Evolutionary conservation across 805 yeast genomes (phyloP).

Genomic region (Wickerhamiella domercqiae): DNA sequence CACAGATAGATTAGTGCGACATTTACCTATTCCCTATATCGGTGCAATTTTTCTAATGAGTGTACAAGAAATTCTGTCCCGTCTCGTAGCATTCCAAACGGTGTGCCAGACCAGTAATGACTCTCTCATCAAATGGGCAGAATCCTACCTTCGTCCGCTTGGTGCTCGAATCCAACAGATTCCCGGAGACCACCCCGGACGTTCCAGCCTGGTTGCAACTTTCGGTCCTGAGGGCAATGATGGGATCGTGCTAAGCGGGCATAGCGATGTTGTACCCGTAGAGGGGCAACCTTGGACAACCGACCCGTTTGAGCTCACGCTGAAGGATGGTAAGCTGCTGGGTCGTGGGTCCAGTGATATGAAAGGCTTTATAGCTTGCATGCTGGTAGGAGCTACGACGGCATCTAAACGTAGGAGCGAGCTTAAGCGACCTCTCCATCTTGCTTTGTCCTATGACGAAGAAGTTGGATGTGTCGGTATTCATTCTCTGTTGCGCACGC

Average conservation of each 20-base stretch:
- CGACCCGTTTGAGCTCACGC: constrained; percentile 9
- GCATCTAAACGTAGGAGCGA: constrained; percentile 4
- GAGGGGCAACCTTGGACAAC: constrained; percentile 14
- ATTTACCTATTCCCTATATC: too few species aligned
- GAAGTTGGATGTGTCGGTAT: constrained; percentile 15
- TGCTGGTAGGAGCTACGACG: constrained; percentile 9
- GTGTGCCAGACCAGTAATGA: constrained; percentile 10
- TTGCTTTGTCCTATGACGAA: constrained; percentile 13
- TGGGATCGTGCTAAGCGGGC: constrained; percentile 11
- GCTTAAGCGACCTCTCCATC: constrained; percentile 9
- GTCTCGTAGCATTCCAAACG: constrained; percentile 9
- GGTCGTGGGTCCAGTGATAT: constrained; percentile 15
- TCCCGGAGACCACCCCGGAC: constrained; percentile 7
- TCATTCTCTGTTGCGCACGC: constrained; percentile 9
- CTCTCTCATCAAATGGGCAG: constrained; percentile 9
- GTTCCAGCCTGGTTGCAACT: constrained; percentile 9
- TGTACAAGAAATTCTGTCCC: constrained; percentile 3
- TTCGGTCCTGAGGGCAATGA: constrained; percentile 10
- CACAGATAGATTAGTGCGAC: too few species aligned
- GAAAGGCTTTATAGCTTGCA: constrained; percentile 15
- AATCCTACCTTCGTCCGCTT: constrained; percentile 2
- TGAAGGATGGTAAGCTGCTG: constrained; percentile 5
- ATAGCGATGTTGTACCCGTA: constrained; percentile 15
- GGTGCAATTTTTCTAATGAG: too few species aligned
- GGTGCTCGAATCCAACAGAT: constrained; percentile 4